phyloP scores from a whole-genome alignment of 83 land plant genomes.

The Thuja plicata region DNA sequence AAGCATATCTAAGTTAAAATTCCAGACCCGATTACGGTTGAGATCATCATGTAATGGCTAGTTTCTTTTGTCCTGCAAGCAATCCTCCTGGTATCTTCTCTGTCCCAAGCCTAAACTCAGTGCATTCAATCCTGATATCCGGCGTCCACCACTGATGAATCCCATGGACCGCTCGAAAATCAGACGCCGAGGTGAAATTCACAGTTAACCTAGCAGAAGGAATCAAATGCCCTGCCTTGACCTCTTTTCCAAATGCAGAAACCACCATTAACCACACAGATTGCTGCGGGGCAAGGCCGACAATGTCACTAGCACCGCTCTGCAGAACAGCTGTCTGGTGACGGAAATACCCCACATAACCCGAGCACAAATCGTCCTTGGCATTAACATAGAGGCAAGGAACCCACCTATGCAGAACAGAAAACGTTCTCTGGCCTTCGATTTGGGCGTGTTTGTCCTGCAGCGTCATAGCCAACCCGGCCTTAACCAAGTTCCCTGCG shows the following conservation, averaged over 20 bases:
- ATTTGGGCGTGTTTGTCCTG: conserved; percentile 9
- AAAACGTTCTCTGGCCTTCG: conserved; percentile 24
- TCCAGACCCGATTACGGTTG: neutral
- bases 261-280: conserved; percentile 30
- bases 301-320: conserved; percentile 46
- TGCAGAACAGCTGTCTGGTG: conserved; percentile 43
- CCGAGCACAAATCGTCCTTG: conserved; percentile 43
- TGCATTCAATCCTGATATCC: conserved; percentile 8
- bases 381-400: conserved; percentile 57
- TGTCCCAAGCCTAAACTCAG: neutral
- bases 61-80: neutral
- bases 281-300: conserved; percentile 36
- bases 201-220: conserved; percentile 59
- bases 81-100: no score
- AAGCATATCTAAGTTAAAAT: neutral
- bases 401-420: conserved; percentile 38
- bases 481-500: conserved; percentile 42
- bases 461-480: conserved; percentile 41
- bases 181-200: conserved; percentile 22
- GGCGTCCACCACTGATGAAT: conserved; percentile 72
- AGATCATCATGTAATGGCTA: neutral
- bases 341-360: conserved; percentile 52
- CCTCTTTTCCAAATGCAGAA: conserved; percentile 26
- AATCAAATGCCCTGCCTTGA: conserved; percentile 45
- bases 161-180: conserved; percentile 53